Evolutionary conservation across 2,329 filamentous ascomycete species (phyloP), one percentile per base, ranked within the genome.

Genomic region (Diaporthe batatas): DNA sequence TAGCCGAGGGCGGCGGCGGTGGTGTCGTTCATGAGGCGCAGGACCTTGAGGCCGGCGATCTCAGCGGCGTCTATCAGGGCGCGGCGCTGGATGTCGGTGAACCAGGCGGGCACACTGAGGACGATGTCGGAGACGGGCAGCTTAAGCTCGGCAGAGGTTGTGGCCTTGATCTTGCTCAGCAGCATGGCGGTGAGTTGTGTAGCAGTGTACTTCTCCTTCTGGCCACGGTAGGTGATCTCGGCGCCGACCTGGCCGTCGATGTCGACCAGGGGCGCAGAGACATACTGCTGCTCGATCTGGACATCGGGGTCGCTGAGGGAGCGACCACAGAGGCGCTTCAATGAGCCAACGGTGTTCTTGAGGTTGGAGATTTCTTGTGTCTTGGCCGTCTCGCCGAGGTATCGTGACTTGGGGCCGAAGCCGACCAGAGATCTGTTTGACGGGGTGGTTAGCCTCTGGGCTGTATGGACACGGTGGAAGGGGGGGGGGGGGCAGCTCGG

Each of bases 351-450:
- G 78, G 96, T 99, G 90, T 99, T 99, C 89, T 98, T 99, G 81
- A 98, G 91, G 89, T 99, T 99, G 81, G 96, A 98, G 82, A 98
- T 97, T 86, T 99, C 96, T 87, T 98, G 96, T 78, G 96, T 98
- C 91, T 98, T 98, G 78, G 96, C 96, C 72, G 94, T 85, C 87
- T 99, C 96, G 77, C 96, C 96, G 77, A 99, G 90, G 83, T 97
- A 97, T 87, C 96, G 93, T 84, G 90, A 92, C 87, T 97, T 98
- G 82, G 94, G 93, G 74, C 95, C 94, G 84, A 99, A 99, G 80
- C 94, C 95, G 80, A 99, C 96, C 77, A 99, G 89, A 75, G 96
- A 95, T 75, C 95, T 97, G 80, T 71, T 54, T 54, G 58, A 64
- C n/a, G 67, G 75, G 69, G 59, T 69, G 67, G 75, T 75, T 67